Percentiles rank a stretch among this genome's conserved stretches.
These are phyloP conservation scores for Citrus reticulata DNA, from an alignment of 345 rosid genomes.

Conservation along the genomic window DNA sequence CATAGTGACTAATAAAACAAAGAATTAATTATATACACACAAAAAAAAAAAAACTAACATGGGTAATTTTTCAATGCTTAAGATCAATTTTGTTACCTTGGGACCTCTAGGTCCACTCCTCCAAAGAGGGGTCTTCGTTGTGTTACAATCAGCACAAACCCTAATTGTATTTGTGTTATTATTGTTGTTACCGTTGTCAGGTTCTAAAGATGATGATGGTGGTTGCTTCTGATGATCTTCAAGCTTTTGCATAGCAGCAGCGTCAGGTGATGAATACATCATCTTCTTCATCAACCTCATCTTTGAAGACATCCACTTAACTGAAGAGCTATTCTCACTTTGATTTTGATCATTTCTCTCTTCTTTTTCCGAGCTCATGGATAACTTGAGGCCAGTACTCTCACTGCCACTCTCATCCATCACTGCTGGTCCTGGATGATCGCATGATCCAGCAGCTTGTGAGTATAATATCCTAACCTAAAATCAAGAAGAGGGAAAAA, in stretches of 20 bases:
- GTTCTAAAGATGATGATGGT: constrained; percentile 28
- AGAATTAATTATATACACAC: neutral
- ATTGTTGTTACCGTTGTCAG: constrained; percentile 24
- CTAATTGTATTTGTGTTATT: constrained; percentile 36
- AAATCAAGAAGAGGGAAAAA: neutral
- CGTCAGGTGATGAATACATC: constrained; percentile 26
- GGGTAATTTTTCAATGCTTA: neutral
- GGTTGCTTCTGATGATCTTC: constrained; percentile 31
- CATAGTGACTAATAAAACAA: constrained; percentile 57
- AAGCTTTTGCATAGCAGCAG: constrained; percentile 17
- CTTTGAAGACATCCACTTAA: constrained; percentile 86
- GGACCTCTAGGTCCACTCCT: constrained; percentile 95
- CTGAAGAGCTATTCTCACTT: constrained; percentile 26
- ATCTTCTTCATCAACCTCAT: constrained; percentile 82
- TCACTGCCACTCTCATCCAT: constrained; percentile 9
- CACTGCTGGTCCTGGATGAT: neutral
- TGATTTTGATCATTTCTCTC: constrained; percentile 18
- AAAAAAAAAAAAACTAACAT: no score
- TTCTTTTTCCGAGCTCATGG: constrained; percentile 28
- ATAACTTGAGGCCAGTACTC: constrained; percentile 18
- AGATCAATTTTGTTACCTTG: constrained; percentile 46
- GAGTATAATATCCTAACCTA: constrained; percentile 27
- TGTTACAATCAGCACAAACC: constrained; percentile 91
- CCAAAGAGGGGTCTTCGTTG: constrained; percentile 97
- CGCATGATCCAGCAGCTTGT: constrained; percentile 31